Evolutionary conservation across 2,329 filamentous ascomycete species (phyloP), one percentile per base, ranked within the genome.

Genomic region (Nemania serpens): DNA sequence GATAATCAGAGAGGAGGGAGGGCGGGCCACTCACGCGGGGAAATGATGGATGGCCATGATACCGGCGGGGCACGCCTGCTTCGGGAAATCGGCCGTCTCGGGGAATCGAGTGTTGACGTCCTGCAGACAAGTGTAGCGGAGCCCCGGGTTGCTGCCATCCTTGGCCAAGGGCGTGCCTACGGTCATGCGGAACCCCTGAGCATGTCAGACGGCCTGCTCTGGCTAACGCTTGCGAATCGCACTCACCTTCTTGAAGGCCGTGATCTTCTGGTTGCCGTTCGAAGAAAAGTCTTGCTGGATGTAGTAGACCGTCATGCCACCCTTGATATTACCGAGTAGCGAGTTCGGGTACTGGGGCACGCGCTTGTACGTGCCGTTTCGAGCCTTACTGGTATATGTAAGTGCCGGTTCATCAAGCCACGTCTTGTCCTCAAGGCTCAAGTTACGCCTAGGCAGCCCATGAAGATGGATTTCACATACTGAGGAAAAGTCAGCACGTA

Each of bases 261-360:
- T 78, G 41, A 78, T 73, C 63, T 75, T 74, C 47, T 72, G 68
- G 59, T 77, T 77, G 39, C 75, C 75, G 22, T 76, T 75, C 18
- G 72, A 74, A 65, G 70, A 74, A 67, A 78, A 77, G 54, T 74
- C 73, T 29, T 77, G 73, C 64, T 75, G 73, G 11, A 77, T 73
- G 58, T 79, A 79, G 70, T 79, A 79, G 37, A 79, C 71, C 9
- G 76, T 77, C 64, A 78, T 77, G 45, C 76, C 76, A 20, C 75
- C 75, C 29, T 74, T 69, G 2, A 75, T 72, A 18, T 74, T 69
- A 17, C 74, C 73, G 49, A 77, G 58, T 42, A 69, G 64, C n/a
- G 67, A 66, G 63, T 65, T 74, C 63, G 69, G 71, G 63, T 70
- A 66, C 48, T 71, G 69, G 17, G 66, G 64, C 10, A 71, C 70